Evolutionary conservation across 208 protist species (phyloP).

Genomic region (Acanthamoeba castellanii): DNA sequence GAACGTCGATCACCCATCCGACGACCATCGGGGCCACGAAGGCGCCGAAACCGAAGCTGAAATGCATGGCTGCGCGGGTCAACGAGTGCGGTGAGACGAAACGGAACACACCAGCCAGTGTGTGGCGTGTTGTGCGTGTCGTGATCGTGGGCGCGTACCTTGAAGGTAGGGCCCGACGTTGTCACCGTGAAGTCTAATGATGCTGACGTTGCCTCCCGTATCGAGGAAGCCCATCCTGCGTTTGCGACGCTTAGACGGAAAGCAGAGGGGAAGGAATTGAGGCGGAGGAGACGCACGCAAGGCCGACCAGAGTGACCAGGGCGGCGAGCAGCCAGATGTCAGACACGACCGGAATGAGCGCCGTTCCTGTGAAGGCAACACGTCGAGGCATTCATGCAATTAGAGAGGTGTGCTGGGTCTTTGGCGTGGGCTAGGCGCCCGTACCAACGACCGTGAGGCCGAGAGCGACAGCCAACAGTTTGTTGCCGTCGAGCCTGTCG

Average conservation of each 20-base stretch:
- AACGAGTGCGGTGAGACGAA: background rate
- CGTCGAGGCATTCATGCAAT: too few relatives aligned
- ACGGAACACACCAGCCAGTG: too few relatives aligned
- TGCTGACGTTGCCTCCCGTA: constrained; percentile 71
- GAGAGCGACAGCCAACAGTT: constrained; percentile 33
- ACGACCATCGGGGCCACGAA: constrained; percentile 68
- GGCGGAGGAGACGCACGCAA: constrained; percentile 3
- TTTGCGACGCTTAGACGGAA: background rate
- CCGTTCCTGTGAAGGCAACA: background rate
- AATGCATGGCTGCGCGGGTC: constrained; percentile 42
- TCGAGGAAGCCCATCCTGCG: constrained; percentile 56
- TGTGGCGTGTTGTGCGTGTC: too few relatives aligned
- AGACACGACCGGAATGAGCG: constrained; percentile 57
- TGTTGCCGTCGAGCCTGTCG: constrained; percentile 65
- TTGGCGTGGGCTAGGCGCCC: background rate
- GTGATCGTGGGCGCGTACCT: background rate
- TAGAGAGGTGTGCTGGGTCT: background rate
- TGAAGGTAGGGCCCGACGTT: constrained; percentile 71
- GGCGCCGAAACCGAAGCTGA: constrained; percentile 70
- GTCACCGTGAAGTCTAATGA: constrained; percentile 70
- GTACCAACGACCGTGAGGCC: constrained; percentile 3
- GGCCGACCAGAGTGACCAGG: constrained; percentile 13
- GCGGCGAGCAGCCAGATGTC: constrained; percentile 35
- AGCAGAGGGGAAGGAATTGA: background rate
- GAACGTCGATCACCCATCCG: constrained; percentile 35